phyloP scores from a whole-genome alignment of 805 yeast species.

The Candida oleophila region DNA sequence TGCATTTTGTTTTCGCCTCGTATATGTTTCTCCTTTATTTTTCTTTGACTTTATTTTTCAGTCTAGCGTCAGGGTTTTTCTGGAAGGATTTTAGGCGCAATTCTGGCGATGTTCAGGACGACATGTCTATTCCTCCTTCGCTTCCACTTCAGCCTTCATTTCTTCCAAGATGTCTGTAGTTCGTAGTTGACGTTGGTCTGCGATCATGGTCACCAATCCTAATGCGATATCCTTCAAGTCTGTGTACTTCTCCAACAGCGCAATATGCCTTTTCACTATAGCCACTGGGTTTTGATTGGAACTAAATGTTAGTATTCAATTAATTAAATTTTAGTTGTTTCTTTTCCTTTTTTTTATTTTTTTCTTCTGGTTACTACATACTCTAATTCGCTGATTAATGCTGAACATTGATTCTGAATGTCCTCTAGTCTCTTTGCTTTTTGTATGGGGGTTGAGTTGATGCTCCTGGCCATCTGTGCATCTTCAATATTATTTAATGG shows the following conservation, averaged over 20 bases:
- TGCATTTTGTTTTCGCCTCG: too few relatives aligned
- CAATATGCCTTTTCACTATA: constrained; percentile 52
- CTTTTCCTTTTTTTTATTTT: background rate
- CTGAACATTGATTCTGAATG: constrained; percentile 31
- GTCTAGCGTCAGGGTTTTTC: background rate
- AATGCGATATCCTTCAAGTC: constrained; percentile 64
- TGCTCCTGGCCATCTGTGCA: background rate
- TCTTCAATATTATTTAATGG: background rate
- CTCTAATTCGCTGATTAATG: constrained; percentile 32
- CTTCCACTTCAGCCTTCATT: constrained; percentile 29
- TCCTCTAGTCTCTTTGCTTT: constrained; percentile 24
- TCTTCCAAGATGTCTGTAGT: constrained; percentile 52
- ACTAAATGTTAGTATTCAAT: constrained; percentile 1
- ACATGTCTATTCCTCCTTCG: background rate
- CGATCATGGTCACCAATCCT: constrained; percentile 55
- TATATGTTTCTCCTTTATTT: too few relatives aligned
- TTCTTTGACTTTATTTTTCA: background rate
- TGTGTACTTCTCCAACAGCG: constrained; percentile 54
- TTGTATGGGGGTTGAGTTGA: constrained; percentile 1
- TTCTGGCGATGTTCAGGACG: too few relatives aligned
- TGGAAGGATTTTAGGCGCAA: background rate
- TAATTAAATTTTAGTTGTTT: background rate
- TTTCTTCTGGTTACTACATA: constrained; percentile 7
- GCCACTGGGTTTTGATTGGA: constrained; percentile 39
- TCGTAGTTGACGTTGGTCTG: constrained; percentile 52